Percentiles rank a stretch among this genome's conserved stretches.
Conservation (phyloP, 2,329 filamentous ascomycete species). For the Beauveria scarabaeidicola region DNA sequence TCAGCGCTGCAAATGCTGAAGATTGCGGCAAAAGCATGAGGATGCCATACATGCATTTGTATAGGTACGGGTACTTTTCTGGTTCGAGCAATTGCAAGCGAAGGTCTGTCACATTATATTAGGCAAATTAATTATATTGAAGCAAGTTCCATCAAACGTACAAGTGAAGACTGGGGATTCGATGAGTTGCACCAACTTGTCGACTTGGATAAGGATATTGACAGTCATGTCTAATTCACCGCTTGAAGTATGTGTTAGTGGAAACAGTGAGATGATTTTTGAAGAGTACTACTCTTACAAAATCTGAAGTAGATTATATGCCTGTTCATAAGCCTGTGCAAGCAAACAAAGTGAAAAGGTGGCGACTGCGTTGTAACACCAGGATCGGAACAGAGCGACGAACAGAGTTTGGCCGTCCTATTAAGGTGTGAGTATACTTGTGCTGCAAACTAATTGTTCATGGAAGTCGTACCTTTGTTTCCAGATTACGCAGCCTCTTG, state of each 20-base stretch:
- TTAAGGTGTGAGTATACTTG: not conserved
- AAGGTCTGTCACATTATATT: slow-evolving; percentile 53
- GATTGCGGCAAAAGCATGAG: slow-evolving; percentile 98
- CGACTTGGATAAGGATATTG: slow-evolving; percentile 96
- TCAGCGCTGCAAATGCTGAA: slow-evolving; percentile 90
- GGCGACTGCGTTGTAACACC: slow-evolving; percentile 97
- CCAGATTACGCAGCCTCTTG: slow-evolving; percentile 81
- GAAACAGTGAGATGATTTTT: not conserved
- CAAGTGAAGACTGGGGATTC: slow-evolving; percentile 98
- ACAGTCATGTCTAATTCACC: slow-evolving; percentile 98
- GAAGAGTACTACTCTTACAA: slow-evolving; percentile 52
- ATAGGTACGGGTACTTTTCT: slow-evolving; percentile 87
- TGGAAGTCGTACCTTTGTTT: slow-evolving; percentile 57
- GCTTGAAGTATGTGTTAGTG: slow-evolving; percentile 34
- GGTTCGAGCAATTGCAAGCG: slow-evolving; percentile 91
- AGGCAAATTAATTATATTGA: not conserved
- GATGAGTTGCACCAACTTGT: slow-evolving; percentile 92
- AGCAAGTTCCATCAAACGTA: slow-evolving; percentile 33
- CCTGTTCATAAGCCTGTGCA: slow-evolving; percentile 95
- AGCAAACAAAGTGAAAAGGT: slow-evolving; percentile 94
- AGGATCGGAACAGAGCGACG: slow-evolving; percentile 86
- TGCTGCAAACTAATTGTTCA: not conserved
- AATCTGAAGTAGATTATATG: slow-evolving; percentile 90
- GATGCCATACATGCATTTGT: slow-evolving; percentile 95
- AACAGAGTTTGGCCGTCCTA: slow-evolving; percentile 94